phyloP scores from a whole-genome alignment of 2,329 filamentous ascomycete species.

The Claviceps citrina region DNA sequence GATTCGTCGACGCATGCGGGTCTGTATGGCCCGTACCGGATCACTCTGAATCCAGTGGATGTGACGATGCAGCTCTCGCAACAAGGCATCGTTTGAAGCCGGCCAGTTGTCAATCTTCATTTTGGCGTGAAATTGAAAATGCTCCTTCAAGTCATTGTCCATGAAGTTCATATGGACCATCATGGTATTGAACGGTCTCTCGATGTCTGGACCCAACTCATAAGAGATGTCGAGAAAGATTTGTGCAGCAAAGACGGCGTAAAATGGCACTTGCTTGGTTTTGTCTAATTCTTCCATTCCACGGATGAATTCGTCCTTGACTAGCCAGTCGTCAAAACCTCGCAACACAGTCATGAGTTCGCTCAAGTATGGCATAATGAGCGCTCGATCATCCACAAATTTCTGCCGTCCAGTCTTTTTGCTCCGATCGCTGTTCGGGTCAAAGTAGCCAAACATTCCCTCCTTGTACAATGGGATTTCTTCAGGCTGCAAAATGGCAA shows the following conservation, averaged over 20 bases:
- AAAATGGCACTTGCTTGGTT: conserved; percentile 19
- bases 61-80: conserved; percentile 5
- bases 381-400: conserved; percentile 19
- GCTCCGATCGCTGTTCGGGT: conserved; percentile 12
- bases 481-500: conserved; percentile 4
- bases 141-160: background rate
- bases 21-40: background rate
- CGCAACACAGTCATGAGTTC: conserved; percentile 16
- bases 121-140: conserved; percentile 16
- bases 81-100: background rate
- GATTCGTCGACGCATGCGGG: background rate
- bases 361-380: conserved; percentile 19
- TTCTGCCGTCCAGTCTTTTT: conserved; percentile 16
- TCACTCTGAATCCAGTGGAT: background rate
- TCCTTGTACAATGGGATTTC: conserved; percentile 12
- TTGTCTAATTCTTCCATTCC: conserved; percentile 18
- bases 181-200: conserved; percentile 4
- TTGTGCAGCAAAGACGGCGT: conserved; percentile 24
- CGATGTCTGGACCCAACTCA: conserved; percentile 11
- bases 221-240: conserved; percentile 27
- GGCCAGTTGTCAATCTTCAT: conserved; percentile 16
- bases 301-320: conserved; percentile 23
- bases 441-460: conserved; percentile 13
- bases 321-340: conserved; percentile 7
- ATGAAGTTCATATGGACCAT: background rate